phyloP scores from a whole-genome alignment of 1,284 basidiomycete species.

The Ceratobasidium sp. region DNA sequence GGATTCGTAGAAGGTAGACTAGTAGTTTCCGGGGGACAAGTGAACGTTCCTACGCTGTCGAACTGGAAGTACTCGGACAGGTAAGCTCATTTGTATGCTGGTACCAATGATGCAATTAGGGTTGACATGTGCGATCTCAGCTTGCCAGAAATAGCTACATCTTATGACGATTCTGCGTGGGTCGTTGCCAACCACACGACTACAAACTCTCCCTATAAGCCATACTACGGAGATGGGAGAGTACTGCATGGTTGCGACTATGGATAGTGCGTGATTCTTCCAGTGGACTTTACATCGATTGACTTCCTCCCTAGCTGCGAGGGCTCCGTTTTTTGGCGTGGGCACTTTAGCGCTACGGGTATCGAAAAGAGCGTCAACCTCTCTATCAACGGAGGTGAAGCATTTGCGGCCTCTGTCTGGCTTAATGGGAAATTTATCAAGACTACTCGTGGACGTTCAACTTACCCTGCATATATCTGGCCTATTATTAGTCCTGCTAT shows the following conservation, averaged over 20 bases:
- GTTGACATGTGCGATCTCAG: too few species aligned
- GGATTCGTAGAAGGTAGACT: conserved; percentile 23
- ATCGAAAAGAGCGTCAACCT: conserved; percentile 68
- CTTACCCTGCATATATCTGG: conserved; percentile 34
- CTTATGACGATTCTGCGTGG: conserved; percentile 71
- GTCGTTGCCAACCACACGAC: conserved; percentile 67
- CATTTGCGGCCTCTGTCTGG: conserved; percentile 81
- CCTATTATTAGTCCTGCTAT: conserved; percentile 44
- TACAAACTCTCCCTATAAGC: conserved; percentile 73
- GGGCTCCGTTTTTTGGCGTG: conserved; percentile 79
- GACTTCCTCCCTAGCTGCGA: conserved; percentile 64
- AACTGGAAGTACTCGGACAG: conserved; percentile 73
- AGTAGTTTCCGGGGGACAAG: conserved; percentile 16
- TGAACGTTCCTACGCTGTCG: conserved; percentile 48
- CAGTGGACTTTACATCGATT: neutral
- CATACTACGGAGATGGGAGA: conserved; percentile 70
- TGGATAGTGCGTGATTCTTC: conserved; percentile 71
- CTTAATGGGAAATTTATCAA: conserved; percentile 74
- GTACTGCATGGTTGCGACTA: conserved; percentile 83
- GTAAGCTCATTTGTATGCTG: conserved; percentile 1
- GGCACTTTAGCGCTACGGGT: conserved; percentile 72
- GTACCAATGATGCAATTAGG: too few species aligned
- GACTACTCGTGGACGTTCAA: conserved; percentile 69
- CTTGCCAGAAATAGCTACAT: conserved; percentile 66
- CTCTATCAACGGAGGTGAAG: conserved; percentile 79